phyloP scores from a whole-genome alignment of 345 rosid genomes.

The Eucalyptus cloeziana region DNA sequence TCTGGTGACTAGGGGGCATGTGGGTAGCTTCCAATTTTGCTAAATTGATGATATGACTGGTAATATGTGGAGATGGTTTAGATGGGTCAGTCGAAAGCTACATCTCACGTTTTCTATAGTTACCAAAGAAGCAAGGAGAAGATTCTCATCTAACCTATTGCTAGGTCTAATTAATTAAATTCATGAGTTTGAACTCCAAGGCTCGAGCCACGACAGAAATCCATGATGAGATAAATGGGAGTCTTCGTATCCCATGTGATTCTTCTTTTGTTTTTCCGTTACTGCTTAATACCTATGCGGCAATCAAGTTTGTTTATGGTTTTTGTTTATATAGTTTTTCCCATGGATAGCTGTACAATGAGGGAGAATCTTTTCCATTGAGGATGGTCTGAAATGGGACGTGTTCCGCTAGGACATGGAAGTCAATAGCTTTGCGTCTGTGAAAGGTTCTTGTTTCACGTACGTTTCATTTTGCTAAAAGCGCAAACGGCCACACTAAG shows the following conservation, averaged over 20 bases:
- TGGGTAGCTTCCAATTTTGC: not conserved
- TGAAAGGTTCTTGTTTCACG: not conserved
- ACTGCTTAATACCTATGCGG: not conserved
- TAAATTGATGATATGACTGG: not conserved
- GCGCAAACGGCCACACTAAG: not conserved
- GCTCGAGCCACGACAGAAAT: not conserved
- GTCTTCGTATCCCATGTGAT: not conserved
- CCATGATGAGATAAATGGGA: not conserved
- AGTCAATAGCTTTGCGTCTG: not conserved
- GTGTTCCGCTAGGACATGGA: not conserved
- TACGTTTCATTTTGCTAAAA: not conserved
- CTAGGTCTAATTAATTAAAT: not conserved
- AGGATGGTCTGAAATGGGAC: not conserved
- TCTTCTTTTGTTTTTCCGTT: not conserved
- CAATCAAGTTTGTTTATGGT: not conserved
- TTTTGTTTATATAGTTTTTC: not conserved
- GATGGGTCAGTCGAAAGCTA: not conserved
- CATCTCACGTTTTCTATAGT: not conserved
- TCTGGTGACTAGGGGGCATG: not conserved
- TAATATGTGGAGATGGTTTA: not conserved
- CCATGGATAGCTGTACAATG: not conserved
- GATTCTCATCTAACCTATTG: not conserved
- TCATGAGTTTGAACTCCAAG: not conserved
- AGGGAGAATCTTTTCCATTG: not conserved
- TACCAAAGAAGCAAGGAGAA: not conserved